A percentile compares a stretch with the other conserved stretches of the same genome.
These are phyloP conservation scores for Deakozyma indianensis DNA, from an alignment of 805 yeast genomes.

Conservation along the genomic window DNA sequence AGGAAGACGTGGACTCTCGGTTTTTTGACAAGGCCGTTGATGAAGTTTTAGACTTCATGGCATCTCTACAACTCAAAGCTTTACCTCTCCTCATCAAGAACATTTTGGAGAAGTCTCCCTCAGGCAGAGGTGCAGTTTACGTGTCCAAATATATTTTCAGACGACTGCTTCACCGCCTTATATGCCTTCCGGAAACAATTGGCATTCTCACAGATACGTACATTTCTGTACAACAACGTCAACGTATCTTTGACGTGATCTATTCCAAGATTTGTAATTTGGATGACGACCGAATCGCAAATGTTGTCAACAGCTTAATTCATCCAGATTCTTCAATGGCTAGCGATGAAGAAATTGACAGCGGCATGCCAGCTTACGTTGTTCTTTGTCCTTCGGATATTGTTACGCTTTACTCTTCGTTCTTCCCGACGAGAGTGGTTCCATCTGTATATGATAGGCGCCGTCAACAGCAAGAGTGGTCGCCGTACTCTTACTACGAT, in stretches of 20 bases:
- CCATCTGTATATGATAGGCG: conserved; percentile 1
- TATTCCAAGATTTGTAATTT: background rate
- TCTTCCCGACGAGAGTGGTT: conserved; percentile 10
- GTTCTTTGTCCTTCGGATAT: conserved; percentile 14
- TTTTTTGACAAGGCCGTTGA: background rate
- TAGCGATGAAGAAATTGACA: background rate
- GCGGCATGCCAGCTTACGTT: conserved; percentile 1
- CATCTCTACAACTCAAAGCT: background rate
- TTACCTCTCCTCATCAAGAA: background rate
- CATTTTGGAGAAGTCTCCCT: background rate
- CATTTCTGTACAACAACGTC: background rate
- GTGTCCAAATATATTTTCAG: background rate
- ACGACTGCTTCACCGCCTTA: background rate
- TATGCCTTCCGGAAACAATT: background rate
- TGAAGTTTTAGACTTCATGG: background rate
- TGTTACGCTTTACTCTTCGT: conserved; percentile 9
- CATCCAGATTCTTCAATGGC: background rate
- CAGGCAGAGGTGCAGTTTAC: background rate
- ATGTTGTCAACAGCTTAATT: background rate
- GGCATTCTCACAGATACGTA: background rate
- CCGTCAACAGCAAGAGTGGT: conserved; percentile 1
- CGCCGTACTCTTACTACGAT: conserved; percentile 1
- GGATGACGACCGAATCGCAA: background rate
- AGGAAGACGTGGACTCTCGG: background rate
- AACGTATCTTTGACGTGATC: background rate